phyloP scores from a whole-genome alignment of 2,329 filamentous ascomycete genomes.

The Curvularia spicifera region DNA sequence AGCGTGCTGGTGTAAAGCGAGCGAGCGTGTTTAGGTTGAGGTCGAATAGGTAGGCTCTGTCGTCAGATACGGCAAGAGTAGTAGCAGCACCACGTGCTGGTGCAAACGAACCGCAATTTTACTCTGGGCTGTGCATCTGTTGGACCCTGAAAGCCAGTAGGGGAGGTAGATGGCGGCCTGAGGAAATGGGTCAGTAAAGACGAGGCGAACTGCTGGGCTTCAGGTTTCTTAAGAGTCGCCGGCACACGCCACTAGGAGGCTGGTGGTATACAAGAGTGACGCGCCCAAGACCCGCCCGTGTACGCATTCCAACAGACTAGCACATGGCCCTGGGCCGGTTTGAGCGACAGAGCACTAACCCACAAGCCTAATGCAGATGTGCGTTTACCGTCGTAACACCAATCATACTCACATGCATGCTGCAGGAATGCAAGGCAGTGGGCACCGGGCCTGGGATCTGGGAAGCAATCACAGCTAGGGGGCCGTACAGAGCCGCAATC shows the following conservation, averaged over 20 bases:
- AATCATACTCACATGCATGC: constrained; percentile 30
- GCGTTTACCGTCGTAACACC: constrained; percentile 26
- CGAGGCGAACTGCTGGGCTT: constrained; percentile 1
- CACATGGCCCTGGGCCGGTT: constrained; percentile 29
- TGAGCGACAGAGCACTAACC: constrained; percentile 29
- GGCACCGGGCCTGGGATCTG: neutral
- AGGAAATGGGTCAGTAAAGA: neutral
- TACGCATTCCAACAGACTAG: constrained; percentile 36
- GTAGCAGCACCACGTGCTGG: neutral
- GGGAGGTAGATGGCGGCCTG: neutral
- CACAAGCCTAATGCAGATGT: constrained; percentile 32
- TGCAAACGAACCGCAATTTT: constrained; percentile 5
- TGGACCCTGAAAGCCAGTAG: neutral
- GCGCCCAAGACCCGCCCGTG: constrained; percentile 28
- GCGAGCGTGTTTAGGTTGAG: neutral
- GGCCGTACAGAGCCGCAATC: constrained; percentile 18
- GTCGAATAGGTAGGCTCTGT: neutral
- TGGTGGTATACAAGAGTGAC: constrained; percentile 24
- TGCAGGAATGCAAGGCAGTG: constrained; percentile 20
- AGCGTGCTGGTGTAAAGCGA: neutral
- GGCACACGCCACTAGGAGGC: constrained; percentile 12
- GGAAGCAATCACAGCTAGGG: constrained; percentile 1
- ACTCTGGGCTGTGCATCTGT: neutral
- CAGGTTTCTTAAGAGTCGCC: constrained; percentile 9
- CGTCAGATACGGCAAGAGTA: neutral